Conservation (phyloP, 2,329 filamentous ascomycete genomes). For the Diaporthe sp. region DNA sequence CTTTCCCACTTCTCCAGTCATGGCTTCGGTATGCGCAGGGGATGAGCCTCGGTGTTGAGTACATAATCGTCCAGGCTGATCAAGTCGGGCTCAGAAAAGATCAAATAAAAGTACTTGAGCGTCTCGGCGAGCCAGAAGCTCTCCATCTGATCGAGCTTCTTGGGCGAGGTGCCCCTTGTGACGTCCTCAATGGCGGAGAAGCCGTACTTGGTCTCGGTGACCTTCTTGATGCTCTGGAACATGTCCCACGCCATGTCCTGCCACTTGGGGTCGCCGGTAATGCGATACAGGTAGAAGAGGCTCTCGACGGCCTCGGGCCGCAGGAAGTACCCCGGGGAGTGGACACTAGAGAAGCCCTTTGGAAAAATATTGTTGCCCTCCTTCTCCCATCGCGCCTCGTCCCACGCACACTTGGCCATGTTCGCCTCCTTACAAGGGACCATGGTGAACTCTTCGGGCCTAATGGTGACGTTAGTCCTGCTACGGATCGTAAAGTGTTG, state of each 20-base stretch:
- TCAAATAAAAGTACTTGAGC: conserved; percentile 81
- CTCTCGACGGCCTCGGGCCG: conserved; percentile 64
- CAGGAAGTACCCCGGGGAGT: conserved; percentile 55
- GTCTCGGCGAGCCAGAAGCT: conserved; percentile 82
- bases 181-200: conserved; percentile 55
- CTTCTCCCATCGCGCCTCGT: conserved; percentile 51
- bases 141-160: conserved; percentile 56
- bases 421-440: conserved; percentile 53
- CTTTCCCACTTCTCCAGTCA: not conserved
- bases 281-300: conserved; percentile 62
- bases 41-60: conserved; percentile 68
- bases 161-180: conserved; percentile 49
- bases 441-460: conserved; percentile 54
- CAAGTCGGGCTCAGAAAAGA: conserved; percentile 72
- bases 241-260: conserved; percentile 59
- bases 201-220: conserved; percentile 55
- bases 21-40: conserved; percentile 46
- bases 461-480: no score
- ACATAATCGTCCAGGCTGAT: conserved; percentile 79
- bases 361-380: conserved; percentile 47
- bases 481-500: no score
- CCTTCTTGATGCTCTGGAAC: conserved; percentile 55
- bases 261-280: conserved; percentile 57
- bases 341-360: conserved; percentile 68
- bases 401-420: conserved; percentile 60